phyloP scores from a whole-genome alignment of 257 asterid genomes.

The Solanum raphanifolium region DNA sequence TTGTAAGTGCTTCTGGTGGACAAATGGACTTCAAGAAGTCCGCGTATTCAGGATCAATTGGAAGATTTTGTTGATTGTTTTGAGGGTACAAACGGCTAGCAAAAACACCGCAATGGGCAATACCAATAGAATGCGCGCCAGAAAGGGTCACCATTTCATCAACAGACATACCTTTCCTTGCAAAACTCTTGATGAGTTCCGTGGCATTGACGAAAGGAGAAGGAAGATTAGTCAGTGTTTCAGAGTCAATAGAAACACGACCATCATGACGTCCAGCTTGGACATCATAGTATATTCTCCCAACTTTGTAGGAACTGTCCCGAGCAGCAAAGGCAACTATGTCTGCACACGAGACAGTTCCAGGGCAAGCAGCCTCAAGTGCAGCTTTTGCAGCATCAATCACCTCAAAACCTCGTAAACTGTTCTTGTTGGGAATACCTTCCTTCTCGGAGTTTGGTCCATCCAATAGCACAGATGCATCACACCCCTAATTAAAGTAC shows the following conservation, averaged over 20 bases:
- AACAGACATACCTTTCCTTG: neutral
- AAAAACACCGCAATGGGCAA: neutral
- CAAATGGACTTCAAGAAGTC: too few relatives aligned
- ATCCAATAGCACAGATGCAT: slow-evolving; percentile 1
- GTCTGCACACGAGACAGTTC: neutral
- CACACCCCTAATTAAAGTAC: neutral
- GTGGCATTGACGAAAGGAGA: neutral
- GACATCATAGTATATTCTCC: neutral
- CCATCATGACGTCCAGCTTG: slow-evolving; percentile 11
- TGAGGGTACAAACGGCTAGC: neutral
- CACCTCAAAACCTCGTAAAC: slow-evolving; percentile 1
- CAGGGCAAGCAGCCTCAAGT: neutral
- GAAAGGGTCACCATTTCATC: slow-evolving; percentile 5
- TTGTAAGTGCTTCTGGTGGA: too few relatives aligned
- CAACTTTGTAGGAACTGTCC: neutral
- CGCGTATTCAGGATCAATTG: too few relatives aligned
- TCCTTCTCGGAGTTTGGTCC: neutral
- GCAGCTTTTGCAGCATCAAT: neutral
- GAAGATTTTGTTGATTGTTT: too few relatives aligned
- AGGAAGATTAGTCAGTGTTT: neutral
- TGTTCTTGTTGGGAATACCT: slow-evolving; percentile 5
- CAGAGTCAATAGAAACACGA: neutral
- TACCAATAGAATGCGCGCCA: neutral
- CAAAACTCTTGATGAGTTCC: neutral
- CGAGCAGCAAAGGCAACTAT: neutral